Evolutionary conservation across 805 yeast species (phyloP), one percentile per base, ranked within the genome.

Genomic region (Ogataea chonburiensis): DNA sequence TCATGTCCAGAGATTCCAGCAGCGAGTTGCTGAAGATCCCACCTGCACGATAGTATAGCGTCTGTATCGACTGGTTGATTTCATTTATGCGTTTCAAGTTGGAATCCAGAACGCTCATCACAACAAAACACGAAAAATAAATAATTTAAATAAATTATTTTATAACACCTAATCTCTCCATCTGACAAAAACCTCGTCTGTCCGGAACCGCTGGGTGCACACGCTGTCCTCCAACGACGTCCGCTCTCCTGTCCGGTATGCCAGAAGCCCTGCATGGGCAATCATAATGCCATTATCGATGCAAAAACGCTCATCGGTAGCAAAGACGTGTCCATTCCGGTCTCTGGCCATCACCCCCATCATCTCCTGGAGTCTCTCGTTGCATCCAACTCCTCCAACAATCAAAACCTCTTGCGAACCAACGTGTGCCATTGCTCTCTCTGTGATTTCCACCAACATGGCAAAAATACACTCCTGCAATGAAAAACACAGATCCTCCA

Each of bases 311-410:
- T 93, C 98, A 60, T 93, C 98, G 0, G 98, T 93, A 3, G 98
- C 96, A 57, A 71, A 87, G 3, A 93, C 81, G n/a, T 76, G 71
- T 0, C 98, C 98, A 47, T 80, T 79, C 46, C 98, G 69, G 53
- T 89, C 98, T 28, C 71, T 60, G 14, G 91, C 95, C 98, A 93
- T 93, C 29, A 73, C 63, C n/a, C 74, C 85, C 98, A 93, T 93
- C 98, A 93, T 93, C 51, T 86, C 80, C 58, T 93, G 98, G 42
- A 93, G 66, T 43, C 98, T 61, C 47, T 79, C 82, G 55, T 93
- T 93, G 49, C 95, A 87, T 0, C 98, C 98, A n/a, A 93, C 98
- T 16, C 98, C 98, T 9, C 98, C 98, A 3, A 93, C 98, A 33
- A 93, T 86, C 31, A 93, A 67, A 13, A 93, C 98, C 58, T 89